Evolutionary conservation across 2,329 filamentous ascomycete species (phyloP).

Genomic region (Aureobasidium sp.): DNA sequence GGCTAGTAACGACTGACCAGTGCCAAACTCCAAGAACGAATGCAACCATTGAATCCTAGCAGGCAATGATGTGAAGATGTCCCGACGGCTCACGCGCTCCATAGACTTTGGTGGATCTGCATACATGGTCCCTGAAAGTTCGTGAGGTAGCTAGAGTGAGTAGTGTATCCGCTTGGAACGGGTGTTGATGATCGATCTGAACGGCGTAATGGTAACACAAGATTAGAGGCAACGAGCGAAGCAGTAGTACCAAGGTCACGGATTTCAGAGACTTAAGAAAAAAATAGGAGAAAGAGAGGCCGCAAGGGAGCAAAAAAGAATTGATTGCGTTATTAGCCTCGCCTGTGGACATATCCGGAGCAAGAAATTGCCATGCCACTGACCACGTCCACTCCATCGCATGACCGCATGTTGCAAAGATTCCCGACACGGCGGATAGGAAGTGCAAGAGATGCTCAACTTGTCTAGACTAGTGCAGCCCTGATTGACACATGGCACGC

Average conservation of each 20-base stretch:
- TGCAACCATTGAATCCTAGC: slow-evolving; percentile 65
- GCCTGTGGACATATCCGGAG: background rate
- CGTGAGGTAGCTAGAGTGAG: background rate
- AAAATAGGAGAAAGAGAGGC: background rate
- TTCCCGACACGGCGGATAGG: background rate
- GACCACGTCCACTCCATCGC: background rate
- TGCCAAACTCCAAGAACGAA: slow-evolving; percentile 64
- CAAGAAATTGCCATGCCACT: slow-evolving; percentile 3
- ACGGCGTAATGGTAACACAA: background rate
- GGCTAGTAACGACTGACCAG: slow-evolving; percentile 16
- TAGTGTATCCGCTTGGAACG: background rate
- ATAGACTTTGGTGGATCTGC: slow-evolving; percentile 23
- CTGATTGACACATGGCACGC: slow-evolving; percentile 6
- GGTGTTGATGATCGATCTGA: background rate
- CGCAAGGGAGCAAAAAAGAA: background rate
- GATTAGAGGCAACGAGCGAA: slow-evolving; percentile 1
- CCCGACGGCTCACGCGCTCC: slow-evolving; percentile 61
- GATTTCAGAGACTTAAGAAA: slow-evolving; percentile 1
- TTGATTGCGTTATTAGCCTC: slow-evolving; percentile 2
- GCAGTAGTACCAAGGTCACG: slow-evolving; percentile 1
- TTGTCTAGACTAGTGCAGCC: background rate
- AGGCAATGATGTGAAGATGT: slow-evolving; percentile 64
- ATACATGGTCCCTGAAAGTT: background rate
- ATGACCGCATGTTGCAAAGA: slow-evolving; percentile 6
- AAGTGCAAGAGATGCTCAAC: background rate